phyloP scores from a whole-genome alignment of 192 early-diverging fungal species.

The Rhizoclosmatium sp. region DNA sequence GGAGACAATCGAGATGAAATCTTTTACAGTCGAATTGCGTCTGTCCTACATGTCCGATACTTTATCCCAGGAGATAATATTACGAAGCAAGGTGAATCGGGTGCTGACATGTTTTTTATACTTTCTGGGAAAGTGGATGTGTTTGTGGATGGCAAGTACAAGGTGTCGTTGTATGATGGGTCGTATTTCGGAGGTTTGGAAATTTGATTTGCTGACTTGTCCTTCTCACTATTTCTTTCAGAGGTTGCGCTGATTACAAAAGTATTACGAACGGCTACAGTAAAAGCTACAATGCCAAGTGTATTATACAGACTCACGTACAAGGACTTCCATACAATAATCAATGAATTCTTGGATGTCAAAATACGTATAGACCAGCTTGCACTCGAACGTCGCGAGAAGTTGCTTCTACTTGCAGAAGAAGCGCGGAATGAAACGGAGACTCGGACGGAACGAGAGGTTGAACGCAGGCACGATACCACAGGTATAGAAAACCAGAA shows the following conservation, averaged over 20 bases:
- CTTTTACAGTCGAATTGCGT: constrained; percentile 33
- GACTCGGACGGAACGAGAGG: too few relatives aligned
- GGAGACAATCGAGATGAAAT: constrained; percentile 42
- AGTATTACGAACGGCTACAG: constrained; percentile 38
- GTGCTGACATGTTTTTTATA: constrained; percentile 46
- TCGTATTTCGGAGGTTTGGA: constrained; percentile 44
- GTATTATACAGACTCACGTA: constrained; percentile 32
- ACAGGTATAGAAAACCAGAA: too few relatives aligned
- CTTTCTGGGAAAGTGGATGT: constrained; percentile 28
- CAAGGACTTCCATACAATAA: constrained; percentile 31
- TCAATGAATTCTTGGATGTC: constrained; percentile 38
- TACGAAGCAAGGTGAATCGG: constrained; percentile 35
- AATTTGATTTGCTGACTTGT: neutral
- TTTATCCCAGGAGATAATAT: constrained; percentile 39
- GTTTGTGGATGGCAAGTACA: constrained; percentile 23
- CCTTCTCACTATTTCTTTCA: neutral
- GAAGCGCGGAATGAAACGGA: too few relatives aligned
- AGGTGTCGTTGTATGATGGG: constrained; percentile 35
- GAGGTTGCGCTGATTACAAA: constrained; percentile 30
- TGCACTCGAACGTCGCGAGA: neutral
- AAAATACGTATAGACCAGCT: constrained; percentile 6
- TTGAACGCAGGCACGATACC: too few relatives aligned
- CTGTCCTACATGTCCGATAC: constrained; percentile 15
- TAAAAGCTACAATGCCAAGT: constrained; percentile 18
- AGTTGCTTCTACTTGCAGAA: neutral